These are phyloP conservation scores for Medicago ruthenica DNA, from an alignment of 306 rosid genomes.

Conservation along the genomic window DNA sequence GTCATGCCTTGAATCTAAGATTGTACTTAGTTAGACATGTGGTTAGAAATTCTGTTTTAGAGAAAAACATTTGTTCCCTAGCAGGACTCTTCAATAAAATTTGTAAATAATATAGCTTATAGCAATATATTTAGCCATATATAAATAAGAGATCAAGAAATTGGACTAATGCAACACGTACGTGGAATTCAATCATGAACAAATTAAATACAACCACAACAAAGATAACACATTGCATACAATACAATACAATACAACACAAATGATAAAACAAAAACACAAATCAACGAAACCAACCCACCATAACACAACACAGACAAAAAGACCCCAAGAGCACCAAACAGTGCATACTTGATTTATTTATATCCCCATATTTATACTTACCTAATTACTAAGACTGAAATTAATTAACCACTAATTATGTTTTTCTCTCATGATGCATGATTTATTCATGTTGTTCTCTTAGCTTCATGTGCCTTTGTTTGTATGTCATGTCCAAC, in stretches of 20 bases:
- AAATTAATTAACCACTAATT: background rate
- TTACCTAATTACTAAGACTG: background rate
- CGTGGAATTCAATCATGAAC: slow-evolving; percentile 9
- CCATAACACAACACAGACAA: background rate
- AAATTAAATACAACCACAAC: slow-evolving; percentile 24
- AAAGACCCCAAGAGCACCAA: slow-evolving; percentile 2
- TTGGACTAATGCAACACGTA: background rate
- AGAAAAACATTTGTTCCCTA: too few species aligned
- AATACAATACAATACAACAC: background rate
- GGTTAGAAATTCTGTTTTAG: too few species aligned
- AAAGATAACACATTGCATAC: background rate
- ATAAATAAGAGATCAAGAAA: background rate
- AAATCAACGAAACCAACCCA: background rate
- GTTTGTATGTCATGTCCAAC: slow-evolving; percentile 72
- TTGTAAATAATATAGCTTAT: too few species aligned
- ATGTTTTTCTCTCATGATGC: background rate
- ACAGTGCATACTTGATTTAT: slow-evolving; percentile 14
- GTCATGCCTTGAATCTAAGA: too few species aligned
- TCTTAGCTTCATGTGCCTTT: slow-evolving; percentile 72
- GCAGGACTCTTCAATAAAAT: too few species aligned
- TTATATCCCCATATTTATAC: slow-evolving; percentile 3
- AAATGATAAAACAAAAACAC: slow-evolving; percentile 10
- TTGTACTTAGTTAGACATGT: too few species aligned
- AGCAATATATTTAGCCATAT: too few species aligned
- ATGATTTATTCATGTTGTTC: slow-evolving; percentile 39